These are phyloP conservation scores for Thermoascus crustaceus DNA, from an alignment of 2,329 filamentous ascomycete genomes.

Conservation along the genomic window DNA sequence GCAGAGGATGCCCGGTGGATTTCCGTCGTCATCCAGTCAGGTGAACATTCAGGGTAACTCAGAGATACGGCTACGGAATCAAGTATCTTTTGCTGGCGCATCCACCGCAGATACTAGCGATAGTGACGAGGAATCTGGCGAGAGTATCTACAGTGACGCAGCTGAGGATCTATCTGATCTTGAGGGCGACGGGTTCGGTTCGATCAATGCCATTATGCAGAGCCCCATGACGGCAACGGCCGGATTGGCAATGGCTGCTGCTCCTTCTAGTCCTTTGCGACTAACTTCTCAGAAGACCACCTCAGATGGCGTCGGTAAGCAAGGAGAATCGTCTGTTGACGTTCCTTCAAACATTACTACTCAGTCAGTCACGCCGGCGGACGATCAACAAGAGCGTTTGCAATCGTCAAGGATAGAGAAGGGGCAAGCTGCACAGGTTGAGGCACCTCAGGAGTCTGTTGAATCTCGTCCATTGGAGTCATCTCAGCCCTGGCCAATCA, in stretches of 20 bases:
- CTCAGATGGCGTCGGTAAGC: not conserved
- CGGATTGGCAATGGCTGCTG: slow-evolving; percentile 5
- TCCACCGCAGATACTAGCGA: slow-evolving; percentile 17
- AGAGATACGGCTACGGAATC: slow-evolving; percentile 3
- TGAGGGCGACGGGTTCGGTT: slow-evolving; percentile 40
- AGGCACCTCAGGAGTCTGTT: not conserved
- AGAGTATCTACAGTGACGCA: slow-evolving; percentile 42
- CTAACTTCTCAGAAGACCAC: slow-evolving; percentile 1
- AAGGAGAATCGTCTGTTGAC: slow-evolving; percentile 2
- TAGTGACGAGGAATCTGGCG: slow-evolving; percentile 31
- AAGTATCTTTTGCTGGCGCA: slow-evolving; percentile 2
- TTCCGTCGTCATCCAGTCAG: slow-evolving; percentile 35
- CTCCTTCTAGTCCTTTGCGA: slow-evolving; percentile 12
- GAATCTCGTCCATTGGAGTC: not conserved
- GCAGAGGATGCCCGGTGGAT: slow-evolving; percentile 46
- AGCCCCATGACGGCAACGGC: slow-evolving; percentile 16
- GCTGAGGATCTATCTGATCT: slow-evolving; percentile 29
- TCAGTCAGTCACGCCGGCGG: too few species aligned
- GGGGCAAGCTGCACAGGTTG: not conserved
- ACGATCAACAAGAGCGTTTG: not conserved
- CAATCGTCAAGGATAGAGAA: too few species aligned
- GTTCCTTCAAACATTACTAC: too few species aligned
- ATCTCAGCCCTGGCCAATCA: slow-evolving; percentile 8
- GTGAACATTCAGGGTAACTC: slow-evolving; percentile 9
- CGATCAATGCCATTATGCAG: slow-evolving; percentile 42